Base-by-base conservation (phyloP, 2,329 filamentous ascomycete genomes). In the Paramyrothecium roridum region DNA sequence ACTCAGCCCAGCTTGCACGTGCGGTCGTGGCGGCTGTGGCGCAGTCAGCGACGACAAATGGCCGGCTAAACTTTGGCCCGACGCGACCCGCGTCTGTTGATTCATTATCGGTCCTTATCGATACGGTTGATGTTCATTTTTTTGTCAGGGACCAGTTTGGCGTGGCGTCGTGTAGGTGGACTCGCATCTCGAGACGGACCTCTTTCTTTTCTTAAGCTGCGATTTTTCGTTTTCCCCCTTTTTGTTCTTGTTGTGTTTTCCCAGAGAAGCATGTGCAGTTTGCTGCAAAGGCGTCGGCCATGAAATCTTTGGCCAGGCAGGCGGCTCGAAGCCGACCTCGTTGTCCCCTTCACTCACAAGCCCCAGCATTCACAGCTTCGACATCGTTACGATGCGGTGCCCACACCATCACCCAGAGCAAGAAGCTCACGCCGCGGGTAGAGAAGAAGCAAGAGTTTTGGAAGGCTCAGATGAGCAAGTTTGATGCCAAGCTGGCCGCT, bases 401-500 rank as follows among this genome's bases (percentile, higher is more conserved):
- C 26, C 26, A 30, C 10, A 30, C 26, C 6, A 4, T 6, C 26
- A 10, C 26, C 26, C 26, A 30, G 26, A 10, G 26, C 26, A 30
- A 30, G 26, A 30, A 30, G 26, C 26, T 10, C 26, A 30, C 26
- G 26, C 26, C 26, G 26, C 26, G 26, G 37, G 16, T 17, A 13
- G 37, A 43, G n/a, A 43, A 43, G 37, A 43, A 43, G 37, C 37
- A 45, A 49, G 21, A 37, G 51, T 53, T 53, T 43, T 49, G 52
- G 37, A 30, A n/a, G 26, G 26, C 43, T 10, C n/a, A 23, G 33
- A 22, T 33, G 33, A 50, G 22, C 13, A 37, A 50, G 17, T 26
- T 50, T 50, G 48, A 48, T 3, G 26, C 37, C 16, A 67, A 57
- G 7, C 21, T 55, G 1, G 20, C 46, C 3, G 52, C 50, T 21